Evolutionary conservation across 257 asterid species (phyloP).

Genomic region (Anisodus acutangulus): DNA sequence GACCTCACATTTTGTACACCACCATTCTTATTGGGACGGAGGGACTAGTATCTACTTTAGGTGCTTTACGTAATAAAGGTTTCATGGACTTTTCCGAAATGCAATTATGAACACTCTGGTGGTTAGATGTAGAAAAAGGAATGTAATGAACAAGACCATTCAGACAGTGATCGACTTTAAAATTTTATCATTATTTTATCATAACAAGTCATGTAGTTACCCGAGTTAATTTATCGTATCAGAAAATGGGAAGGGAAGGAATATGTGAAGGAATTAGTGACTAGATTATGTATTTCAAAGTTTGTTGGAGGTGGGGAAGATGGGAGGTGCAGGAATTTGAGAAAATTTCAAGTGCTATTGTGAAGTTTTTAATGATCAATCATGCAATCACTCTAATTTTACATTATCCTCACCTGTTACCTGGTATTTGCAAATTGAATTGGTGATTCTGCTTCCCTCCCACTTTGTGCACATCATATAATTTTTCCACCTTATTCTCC

Average conservation of each 20-base stretch:
- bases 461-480: background rate
- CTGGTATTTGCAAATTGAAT: background rate
- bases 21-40: background rate
- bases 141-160: background rate
- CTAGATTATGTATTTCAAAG: no score
- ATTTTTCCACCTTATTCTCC: background rate
- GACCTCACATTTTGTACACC: background rate
- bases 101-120: background rate
- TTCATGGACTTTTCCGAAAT: background rate
- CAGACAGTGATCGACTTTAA: background rate
- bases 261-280: background rate
- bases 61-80: background rate
- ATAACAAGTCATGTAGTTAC: background rate
- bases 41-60: background rate
- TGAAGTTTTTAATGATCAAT: background rate
- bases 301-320: no score
- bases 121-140: slow-evolving; percentile 16
- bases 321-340: slow-evolving; percentile 1
- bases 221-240: background rate
- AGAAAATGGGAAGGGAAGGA: background rate
- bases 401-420: background rate
- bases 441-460: background rate
- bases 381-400: background rate
- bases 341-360: background rate
- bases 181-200: background rate